Percentiles rank a stretch among this genome's conserved stretches.
Evolutionary conservation across 208 protist species (phyloP).

Genomic region (Polymyxa betae): DNA sequence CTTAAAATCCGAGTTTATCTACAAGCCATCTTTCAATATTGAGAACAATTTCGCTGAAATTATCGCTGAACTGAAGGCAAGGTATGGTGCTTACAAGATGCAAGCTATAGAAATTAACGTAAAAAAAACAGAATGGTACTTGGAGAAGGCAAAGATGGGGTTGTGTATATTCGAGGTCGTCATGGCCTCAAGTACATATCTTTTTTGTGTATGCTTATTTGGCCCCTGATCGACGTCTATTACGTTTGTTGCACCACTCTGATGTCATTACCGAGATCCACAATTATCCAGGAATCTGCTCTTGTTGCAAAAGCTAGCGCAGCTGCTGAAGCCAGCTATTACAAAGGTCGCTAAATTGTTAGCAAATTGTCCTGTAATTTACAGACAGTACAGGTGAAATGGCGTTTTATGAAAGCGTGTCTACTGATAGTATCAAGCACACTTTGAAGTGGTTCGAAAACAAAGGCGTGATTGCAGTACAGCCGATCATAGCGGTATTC

Average conservation of each 20-base stretch:
- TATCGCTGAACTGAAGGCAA: background rate
- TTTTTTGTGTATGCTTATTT: constrained; percentile 44
- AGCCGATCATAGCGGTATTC: constrained; percentile 36
- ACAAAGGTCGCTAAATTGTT: background rate
- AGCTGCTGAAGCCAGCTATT: background rate
- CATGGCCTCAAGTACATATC: background rate
- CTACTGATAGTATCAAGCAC: constrained; percentile 6
- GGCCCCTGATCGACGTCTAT: constrained; percentile 42
- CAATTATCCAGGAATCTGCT: background rate
- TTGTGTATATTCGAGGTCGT: background rate
- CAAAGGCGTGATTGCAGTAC: background rate
- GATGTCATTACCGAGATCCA: background rate
- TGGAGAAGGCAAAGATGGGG: background rate
- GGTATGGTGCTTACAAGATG: background rate
- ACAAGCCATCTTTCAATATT: constrained; percentile 39
- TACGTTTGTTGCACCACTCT: constrained; percentile 11
- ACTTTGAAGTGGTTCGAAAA: constrained; percentile 45
- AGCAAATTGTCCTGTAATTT: background rate
- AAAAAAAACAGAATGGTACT: background rate
- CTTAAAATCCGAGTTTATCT: constrained; percentile 16
- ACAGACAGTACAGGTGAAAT: constrained; percentile 2
- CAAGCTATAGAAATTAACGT: background rate
- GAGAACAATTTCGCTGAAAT: constrained; percentile 35
- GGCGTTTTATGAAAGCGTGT: constrained; percentile 49
- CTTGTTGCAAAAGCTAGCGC: background rate